Percentiles rank a stretch among this genome's conserved stretches.
phyloP scores from a whole-genome alignment of 495 filamentous ascomycete genomes.

The Articulospora tetracladia region DNA sequence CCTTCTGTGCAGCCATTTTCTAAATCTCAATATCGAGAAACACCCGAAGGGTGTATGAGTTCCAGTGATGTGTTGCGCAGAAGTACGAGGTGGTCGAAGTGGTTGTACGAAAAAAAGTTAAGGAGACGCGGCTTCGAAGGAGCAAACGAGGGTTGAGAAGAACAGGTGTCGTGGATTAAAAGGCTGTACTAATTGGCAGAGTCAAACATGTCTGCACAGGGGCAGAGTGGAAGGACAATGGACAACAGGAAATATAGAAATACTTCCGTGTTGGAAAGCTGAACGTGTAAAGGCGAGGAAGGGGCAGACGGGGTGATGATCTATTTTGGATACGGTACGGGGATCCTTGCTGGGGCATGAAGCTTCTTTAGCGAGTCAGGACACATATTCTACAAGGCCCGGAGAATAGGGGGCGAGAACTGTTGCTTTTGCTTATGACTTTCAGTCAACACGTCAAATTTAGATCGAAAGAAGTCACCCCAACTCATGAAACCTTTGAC shows the following conservation, averaged over 20 bases:
- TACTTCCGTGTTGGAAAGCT: constrained; percentile 61
- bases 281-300: constrained; percentile 63
- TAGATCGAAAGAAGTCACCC: too few species aligned
- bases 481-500: too few species aligned
- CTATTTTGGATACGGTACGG: background rate
- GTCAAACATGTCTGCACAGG: constrained; percentile 23
- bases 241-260: constrained; percentile 6
- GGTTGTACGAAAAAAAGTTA: background rate
- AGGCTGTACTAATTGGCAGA: constrained; percentile 23
- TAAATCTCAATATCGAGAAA: background rate
- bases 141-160: constrained; percentile 19
- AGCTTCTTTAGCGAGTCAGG: background rate
- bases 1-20: constrained; percentile 47
- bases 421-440: background rate
- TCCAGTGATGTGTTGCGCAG: background rate
- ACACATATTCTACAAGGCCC: background rate
- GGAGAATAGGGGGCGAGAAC: background rate
- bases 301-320: background rate
- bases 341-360: background rate
- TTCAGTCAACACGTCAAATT: too few species aligned
- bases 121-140: constrained; percentile 5
- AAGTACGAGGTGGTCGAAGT: background rate
- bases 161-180: constrained; percentile 20
- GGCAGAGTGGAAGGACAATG: constrained; percentile 7
- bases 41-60: background rate